Base-by-base conservation (phyloP, 2,329 filamentous ascomycete genomes). In the Epichloe festucae region DNA sequence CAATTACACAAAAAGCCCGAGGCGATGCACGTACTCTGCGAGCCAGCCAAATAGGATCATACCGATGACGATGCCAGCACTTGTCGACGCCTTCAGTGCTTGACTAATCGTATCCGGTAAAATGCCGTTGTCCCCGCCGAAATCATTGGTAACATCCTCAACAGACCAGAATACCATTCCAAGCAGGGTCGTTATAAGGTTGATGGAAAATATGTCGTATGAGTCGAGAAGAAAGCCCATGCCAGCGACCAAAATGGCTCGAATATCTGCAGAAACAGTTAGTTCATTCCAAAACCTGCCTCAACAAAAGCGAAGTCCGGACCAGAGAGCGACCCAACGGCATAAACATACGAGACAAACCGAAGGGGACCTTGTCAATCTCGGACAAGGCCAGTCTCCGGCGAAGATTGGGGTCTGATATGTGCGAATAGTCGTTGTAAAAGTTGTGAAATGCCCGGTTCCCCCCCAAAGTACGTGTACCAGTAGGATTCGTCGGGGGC, bases 181-280 rank as follows among this genome's bases (percentile, higher is more conserved):
- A 14, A 91, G 69, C 63, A 90, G 79, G 45, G 75, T 76, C 2
- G 81, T 84, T 47, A 86, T 77, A 46, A 90, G 72, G 64, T 85
- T 87, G 65, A 89, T 86, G 61, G 87, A 84, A 65, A 93, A 93
- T 59, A 89, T 87, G 58, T 79, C 81, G 69, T 91, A 91, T 12
- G 85, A 84, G 65, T 90, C 87, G 46, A 87, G 84, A 63, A 91
- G 89, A 73, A 93, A 91, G 49, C 87, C 87, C 53, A 88, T 82
- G 47, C 87, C 87, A 27, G 87, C 86, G 3, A 91, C 86, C 6
- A 86, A 67, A 3, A 89, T 76, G 51, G 85, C 83, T 46, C 86
- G 79, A 27, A 89, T 73, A 67, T 90, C 69, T 73, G 44, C 15
- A 23, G 5, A 6, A 44, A 43, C n/a, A 47, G 41, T 49, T 39